Base-by-base conservation (phyloP, 306 rosid genomes). In the Acacia acuminata region DNA sequence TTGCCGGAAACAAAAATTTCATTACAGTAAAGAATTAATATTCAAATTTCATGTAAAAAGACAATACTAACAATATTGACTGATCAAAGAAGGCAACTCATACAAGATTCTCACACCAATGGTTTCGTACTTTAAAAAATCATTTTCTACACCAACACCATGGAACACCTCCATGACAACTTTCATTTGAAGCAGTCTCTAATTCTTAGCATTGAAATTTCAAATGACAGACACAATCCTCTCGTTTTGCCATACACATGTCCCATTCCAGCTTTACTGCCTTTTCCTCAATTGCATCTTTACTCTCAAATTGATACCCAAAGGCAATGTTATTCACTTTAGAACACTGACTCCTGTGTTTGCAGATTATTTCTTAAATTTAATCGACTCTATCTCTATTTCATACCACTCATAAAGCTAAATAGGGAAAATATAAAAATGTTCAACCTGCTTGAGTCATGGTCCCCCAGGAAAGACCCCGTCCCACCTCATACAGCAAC, bases 41-140 rank as follows among this genome's bases (percentile, higher is more conserved):
- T n/a, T 67, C 82, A 78, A 75, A 61, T 63, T 53, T 79, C 36
- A 65, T 12, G 65, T 20, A 27, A 4, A 24, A 71, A 56, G 58
- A 51, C 45, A 72, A 84, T 36, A 71, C 65, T 51, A 79, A 38
- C 34, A 55, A 55, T 34, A 56, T 71, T 27, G 77, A 44, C 20
- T 0, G 14, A 74, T 22, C 10, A 43, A 66, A 75, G 58, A 63
- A 50, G 5, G 5, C 67, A 42, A 63, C 38, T 32, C 47, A 40
- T 63, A 38, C 48, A 68, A 20, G 10, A 68, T 4, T 68, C 16
- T 38, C 51, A 12, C 3, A 19, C 75, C 19, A n/a, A 42, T 4
- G 53, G 55, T 70, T 70, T 43, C 36, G 13, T 70, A 43, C 20
- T 42, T 70, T n/a, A 42, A 47, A 12, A n/a, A 2, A 43, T 11